Evolutionary conservation across 768 basidiomycete species (phyloP).

Genomic region (Auricularia heimuer): DNA sequence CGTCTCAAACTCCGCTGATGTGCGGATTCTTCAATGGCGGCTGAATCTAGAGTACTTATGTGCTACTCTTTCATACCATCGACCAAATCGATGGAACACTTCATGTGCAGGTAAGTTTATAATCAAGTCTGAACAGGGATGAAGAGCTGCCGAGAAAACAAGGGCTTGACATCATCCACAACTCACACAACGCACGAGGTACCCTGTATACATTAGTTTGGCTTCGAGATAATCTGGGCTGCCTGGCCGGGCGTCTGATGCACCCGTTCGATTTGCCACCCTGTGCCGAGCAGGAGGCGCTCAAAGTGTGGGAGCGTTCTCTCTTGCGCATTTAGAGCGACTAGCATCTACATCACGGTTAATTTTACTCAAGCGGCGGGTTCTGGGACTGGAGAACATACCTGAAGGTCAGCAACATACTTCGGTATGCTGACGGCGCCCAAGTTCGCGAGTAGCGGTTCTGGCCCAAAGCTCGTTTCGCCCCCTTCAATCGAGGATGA

Average conservation of each 20-base stretch:
- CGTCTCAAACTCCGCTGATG: too few species aligned
- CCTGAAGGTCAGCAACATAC: slow-evolving; percentile 12
- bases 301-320: slow-evolving; percentile 2
- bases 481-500: not conserved
- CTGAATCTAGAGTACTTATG: too few species aligned
- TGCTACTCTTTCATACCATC: too few species aligned
- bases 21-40: too few species aligned
- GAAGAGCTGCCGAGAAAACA: too few species aligned
- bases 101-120: too few species aligned
- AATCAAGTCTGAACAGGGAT: too few species aligned
- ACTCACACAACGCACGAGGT: too few species aligned
- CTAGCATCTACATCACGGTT: slow-evolving; percentile 3
- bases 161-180: too few species aligned
- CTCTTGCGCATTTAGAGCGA: slow-evolving; percentile 2
- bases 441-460: slow-evolving; percentile 17
- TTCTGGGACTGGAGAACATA: not conserved
- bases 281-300: slow-evolving; percentile 2
- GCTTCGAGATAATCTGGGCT: not conserved
- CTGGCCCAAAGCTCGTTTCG: slow-evolving; percentile 5
- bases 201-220: not conserved
- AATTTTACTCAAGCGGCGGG: not conserved
- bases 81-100: too few species aligned
- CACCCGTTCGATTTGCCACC: slow-evolving; percentile 5
- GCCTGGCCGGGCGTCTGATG: not conserved
- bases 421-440: slow-evolving; percentile 9